Conservation (phyloP, 169 alveolate species). For the Plasmodium fragile region DNA sequence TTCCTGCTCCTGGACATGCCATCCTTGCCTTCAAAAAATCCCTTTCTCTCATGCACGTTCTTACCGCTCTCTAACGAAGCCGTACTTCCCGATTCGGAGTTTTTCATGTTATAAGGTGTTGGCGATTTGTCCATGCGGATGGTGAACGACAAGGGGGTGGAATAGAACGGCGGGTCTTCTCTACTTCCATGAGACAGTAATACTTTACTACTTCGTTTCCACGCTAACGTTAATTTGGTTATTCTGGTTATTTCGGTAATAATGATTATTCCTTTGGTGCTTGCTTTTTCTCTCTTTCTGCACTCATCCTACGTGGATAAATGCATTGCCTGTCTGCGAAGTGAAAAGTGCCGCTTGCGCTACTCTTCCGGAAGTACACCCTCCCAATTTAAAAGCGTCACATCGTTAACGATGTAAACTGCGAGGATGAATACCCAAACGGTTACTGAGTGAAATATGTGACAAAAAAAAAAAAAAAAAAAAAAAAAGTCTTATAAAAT, state of each 20-base stretch:
- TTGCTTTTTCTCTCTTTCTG: neutral
- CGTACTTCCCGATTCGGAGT: neutral
- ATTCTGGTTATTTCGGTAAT: neutral
- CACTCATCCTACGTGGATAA: neutral
- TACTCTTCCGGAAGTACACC: neutral
- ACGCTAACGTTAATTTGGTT: neutral
- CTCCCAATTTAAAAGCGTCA: neutral
- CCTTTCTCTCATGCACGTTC: neutral
- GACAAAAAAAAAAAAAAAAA: too few relatives aligned
- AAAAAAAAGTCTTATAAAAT: neutral
- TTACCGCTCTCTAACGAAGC: neutral
- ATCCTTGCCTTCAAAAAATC: neutral
- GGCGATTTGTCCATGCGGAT: neutral
- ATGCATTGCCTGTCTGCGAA: neutral
- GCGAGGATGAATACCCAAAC: neutral
- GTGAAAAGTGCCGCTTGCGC: neutral
- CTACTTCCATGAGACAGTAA: neutral
- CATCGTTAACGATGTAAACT: neutral
- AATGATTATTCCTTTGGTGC: neutral
- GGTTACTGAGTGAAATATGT: neutral
- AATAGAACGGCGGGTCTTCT: neutral
- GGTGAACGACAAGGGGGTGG: neutral
- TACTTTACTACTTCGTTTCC: neutral
- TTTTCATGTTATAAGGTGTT: neutral
- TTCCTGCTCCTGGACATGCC: neutral